A percentile compares a stretch with the other conserved stretches of the same genome.
phyloP scores from a whole-genome alignment of 306 rosid species.

The Datisca glomerata region DNA sequence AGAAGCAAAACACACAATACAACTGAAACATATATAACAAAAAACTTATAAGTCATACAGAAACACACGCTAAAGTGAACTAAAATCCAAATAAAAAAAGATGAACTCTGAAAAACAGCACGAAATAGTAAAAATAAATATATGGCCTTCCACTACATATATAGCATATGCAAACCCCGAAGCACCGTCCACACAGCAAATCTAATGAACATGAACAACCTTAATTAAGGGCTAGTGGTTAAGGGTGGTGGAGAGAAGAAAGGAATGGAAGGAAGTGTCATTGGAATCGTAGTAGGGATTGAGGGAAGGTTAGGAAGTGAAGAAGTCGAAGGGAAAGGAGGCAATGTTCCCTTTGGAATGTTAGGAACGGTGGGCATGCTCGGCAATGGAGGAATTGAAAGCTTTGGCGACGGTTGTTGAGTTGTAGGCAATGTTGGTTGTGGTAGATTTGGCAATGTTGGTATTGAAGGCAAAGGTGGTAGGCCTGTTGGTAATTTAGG shows the following conservation, averaged over 20 bases:
- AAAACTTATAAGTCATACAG: too few species aligned
- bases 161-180: too few species aligned
- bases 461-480: conserved; percentile 3
- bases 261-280: conserved; percentile 3
- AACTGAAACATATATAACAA: too few species aligned
- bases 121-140: too few species aligned
- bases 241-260: conserved; percentile 15
- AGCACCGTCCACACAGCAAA: too few species aligned
- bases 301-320: conserved; percentile 5
- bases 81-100: too few species aligned
- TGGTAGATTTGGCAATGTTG: conserved; percentile 1
- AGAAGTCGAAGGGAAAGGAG: too few species aligned
- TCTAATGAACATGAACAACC: conserved; percentile 1
- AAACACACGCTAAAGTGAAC: too few species aligned
- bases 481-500: neutral
- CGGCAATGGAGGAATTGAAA: conserved; percentile 10
- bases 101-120: too few species aligned
- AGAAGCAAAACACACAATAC: too few species aligned
- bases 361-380: conserved; percentile 1
- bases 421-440: conserved; percentile 3
- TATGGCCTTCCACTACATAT: too few species aligned
- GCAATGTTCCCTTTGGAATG: neutral
- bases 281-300: too few species aligned
- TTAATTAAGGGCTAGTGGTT: conserved; percentile 14
- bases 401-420: conserved; percentile 4